Conservation (phyloP, 1,284 basidiomycete species). For the Cryptococcus amylolentus region DNA sequence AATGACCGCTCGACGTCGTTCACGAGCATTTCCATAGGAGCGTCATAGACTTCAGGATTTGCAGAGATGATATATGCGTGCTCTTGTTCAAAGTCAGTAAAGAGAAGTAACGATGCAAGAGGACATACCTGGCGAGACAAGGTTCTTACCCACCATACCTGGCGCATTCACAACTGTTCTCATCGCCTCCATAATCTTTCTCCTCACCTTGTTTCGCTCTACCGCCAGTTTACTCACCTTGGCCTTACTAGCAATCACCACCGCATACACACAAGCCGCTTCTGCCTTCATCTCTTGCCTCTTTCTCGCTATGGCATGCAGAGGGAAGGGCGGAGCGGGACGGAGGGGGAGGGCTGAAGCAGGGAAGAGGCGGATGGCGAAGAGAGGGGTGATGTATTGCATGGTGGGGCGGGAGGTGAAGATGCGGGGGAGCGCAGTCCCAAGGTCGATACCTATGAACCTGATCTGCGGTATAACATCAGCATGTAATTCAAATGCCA, state of each 20-base stretch:
- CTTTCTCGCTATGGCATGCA: neutral
- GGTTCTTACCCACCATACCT: neutral
- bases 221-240: constrained; percentile 19
- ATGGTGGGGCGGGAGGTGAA: constrained; percentile 5
- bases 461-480: constrained; percentile 1
- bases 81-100: too few species aligned
- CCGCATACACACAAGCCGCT: constrained; percentile 8
- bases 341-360: constrained; percentile 6
- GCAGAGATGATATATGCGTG: too few species aligned
- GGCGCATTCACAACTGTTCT: constrained; percentile 12
- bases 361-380: constrained; percentile 11
- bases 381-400: constrained; percentile 1
- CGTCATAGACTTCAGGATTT: too few species aligned
- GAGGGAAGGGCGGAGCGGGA: constrained; percentile 11
- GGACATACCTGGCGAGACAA: constrained; percentile 1
- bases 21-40: too few species aligned
- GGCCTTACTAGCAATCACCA: constrained; percentile 8
- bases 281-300: neutral
- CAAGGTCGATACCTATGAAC: constrained; percentile 12
- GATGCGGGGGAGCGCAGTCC: constrained; percentile 7
- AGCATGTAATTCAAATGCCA: too few species aligned
- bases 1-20: too few species aligned
- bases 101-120: neutral
- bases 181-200: constrained; percentile 16
- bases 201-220: constrained; percentile 15